A percentile compares a stretch with the other conserved stretches of the same genome.
These are phyloP conservation scores for Mycena floridula DNA, from an alignment of 768 basidiomycete genomes.

Conservation along the genomic window DNA sequence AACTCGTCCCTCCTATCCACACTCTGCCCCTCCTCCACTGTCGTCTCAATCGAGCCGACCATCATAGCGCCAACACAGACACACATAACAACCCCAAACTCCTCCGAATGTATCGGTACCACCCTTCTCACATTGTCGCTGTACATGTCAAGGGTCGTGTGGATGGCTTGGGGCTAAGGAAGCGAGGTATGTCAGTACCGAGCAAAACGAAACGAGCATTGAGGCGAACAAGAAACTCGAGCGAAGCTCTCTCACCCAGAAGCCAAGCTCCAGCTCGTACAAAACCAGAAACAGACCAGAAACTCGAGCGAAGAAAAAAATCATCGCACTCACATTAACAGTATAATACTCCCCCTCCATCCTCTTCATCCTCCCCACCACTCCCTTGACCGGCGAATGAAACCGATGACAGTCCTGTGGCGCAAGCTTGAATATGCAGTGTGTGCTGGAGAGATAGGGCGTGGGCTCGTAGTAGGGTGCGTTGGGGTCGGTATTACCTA, in stretches of 20 bases:
- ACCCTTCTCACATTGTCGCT: slow-evolving; percentile 93
- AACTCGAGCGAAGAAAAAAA: too few relatives aligned
- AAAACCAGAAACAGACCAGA: background rate
- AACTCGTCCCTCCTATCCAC: slow-evolving; percentile 86
- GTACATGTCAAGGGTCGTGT: slow-evolving; percentile 86
- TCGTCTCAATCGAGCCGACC: slow-evolving; percentile 87
- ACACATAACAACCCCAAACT: slow-evolving; percentile 88
- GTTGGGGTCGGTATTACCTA: too few relatives aligned
- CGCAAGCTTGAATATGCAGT: slow-evolving; percentile 87
- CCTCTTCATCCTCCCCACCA: slow-evolving; percentile 73
- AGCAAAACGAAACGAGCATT: background rate
- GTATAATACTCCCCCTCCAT: slow-evolving; percentile 95
- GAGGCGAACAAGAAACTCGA: too few relatives aligned
- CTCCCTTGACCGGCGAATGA: slow-evolving; percentile 82
- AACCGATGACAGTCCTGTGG: slow-evolving; percentile 97
- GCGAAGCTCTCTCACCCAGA: too few relatives aligned
- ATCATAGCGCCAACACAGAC: slow-evolving; percentile 94
- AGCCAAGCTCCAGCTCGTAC: too few relatives aligned
- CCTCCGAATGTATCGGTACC: slow-evolving; percentile 83
- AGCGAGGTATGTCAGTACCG: slow-evolving; percentile 4
- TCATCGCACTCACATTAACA: slow-evolving; percentile 60
- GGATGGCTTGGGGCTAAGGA: slow-evolving; percentile 90
- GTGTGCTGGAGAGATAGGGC: too few relatives aligned
- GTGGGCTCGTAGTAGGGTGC: too few relatives aligned
- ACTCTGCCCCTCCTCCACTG: slow-evolving; percentile 73